Conservation (phyloP, 129 eudicot genomes). For the Pittosporum tobira region DNA sequence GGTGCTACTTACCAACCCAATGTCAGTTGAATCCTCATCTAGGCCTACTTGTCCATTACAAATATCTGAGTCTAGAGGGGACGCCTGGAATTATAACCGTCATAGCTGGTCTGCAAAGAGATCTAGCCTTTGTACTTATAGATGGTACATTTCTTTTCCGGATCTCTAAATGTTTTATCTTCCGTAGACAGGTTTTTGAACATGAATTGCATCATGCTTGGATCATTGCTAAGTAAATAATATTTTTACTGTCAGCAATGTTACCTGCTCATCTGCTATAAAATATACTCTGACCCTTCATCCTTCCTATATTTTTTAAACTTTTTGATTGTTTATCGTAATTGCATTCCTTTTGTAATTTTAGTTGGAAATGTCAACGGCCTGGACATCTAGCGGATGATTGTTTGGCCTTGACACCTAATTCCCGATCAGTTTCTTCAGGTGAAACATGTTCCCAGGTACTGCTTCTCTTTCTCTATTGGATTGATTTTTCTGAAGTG, state of each 20-base stretch:
- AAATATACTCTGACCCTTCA: neutral
- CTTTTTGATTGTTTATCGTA: neutral
- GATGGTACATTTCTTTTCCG: conserved; percentile 40
- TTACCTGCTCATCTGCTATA: too few species aligned
- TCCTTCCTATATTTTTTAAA: neutral
- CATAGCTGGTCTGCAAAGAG: conserved; percentile 70
- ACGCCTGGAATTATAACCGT: conserved; percentile 62
- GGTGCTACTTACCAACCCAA: conserved; percentile 32
- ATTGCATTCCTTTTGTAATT: neutral
- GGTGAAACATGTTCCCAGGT: conserved; percentile 36
- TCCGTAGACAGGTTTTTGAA: conserved; percentile 2
- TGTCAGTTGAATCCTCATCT: conserved; percentile 19
- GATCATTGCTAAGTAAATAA: neutral
- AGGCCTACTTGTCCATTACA: conserved; percentile 26
- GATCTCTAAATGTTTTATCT: neutral
- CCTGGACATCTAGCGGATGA: conserved; percentile 92
- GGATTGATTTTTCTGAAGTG: neutral
- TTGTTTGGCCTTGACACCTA: conserved; percentile 42
- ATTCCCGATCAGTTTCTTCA: conserved; percentile 22
- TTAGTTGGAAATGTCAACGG: conserved; percentile 71
- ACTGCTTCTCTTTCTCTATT: neutral
- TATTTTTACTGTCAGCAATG: neutral
- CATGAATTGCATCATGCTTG: neutral
- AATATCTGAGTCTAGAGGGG: conserved; percentile 48
- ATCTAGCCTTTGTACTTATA: conserved; percentile 57